Percentiles rank a stretch among this genome's conserved stretches.
These are phyloP conservation scores for Cryptococcus depauperatus DNA, from an alignment of 1,284 basidiomycete species.

Conservation along the genomic window DNA sequence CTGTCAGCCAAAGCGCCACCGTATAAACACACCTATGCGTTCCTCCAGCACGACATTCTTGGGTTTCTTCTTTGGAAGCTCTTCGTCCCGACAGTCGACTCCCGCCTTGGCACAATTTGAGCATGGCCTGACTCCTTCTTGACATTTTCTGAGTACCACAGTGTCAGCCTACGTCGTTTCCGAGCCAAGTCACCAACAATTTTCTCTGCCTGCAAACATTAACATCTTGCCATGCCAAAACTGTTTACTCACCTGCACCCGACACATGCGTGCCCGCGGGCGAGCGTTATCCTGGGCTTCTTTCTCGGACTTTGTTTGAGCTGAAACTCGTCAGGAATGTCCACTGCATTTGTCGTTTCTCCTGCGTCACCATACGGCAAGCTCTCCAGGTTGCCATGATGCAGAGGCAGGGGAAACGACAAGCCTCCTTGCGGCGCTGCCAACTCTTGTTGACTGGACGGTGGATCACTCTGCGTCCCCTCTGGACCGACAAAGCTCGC, in stretches of 20 bases:
- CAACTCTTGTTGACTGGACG: no score
- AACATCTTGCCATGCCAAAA: not conserved
- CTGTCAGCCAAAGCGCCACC: not conserved
- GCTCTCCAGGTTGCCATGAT: no score
- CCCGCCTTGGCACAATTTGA: slow-evolving; percentile 19
- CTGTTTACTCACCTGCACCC: slow-evolving; percentile 17
- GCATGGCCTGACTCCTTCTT: slow-evolving; percentile 23
- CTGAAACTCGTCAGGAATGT: no score
- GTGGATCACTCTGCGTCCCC: no score
- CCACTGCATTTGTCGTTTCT: no score
- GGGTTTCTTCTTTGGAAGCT: slow-evolving; percentile 22
- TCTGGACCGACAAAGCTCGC: no score
- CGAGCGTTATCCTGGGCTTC: slow-evolving; percentile 25
- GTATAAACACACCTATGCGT: slow-evolving; percentile 21
- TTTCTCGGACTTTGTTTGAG: slow-evolving; percentile 9
- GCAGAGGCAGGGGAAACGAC: no score
- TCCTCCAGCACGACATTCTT: slow-evolving; percentile 25
- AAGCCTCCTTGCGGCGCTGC: no score
- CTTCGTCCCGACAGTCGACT: slow-evolving; percentile 26
- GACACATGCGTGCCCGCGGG: slow-evolving; percentile 28
- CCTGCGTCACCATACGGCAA: no score
- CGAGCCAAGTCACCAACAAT: slow-evolving; percentile 14
- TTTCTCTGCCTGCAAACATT: slow-evolving; percentile 10
- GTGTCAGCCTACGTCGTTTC: not conserved
- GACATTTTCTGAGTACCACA: slow-evolving; percentile 23